Base-by-base conservation (phyloP, 2,329 filamentous ascomycete species). In the Furcasterigmium furcatum region DNA sequence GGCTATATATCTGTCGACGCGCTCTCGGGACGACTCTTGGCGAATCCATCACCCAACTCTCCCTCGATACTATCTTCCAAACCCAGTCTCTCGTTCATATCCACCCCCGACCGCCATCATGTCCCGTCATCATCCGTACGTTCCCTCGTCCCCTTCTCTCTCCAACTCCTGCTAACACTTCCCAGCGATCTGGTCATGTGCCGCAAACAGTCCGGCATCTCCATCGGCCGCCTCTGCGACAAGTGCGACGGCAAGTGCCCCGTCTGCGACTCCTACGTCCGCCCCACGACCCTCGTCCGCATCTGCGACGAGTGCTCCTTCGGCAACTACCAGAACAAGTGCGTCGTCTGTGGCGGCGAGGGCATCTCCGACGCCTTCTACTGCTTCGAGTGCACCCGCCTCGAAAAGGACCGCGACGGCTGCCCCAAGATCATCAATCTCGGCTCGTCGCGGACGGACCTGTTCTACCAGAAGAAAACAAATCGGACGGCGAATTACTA, bases 271-370 rank as follows among this genome's bases (percentile, higher is more conserved):
- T 95, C 89, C 50, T 99, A 99, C 80, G 94, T 99, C 53, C 91
- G 94, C 14, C 94, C 94, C 12, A 99, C 94, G 22, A 97, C 94
- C 9, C 85, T 97, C 46, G 94, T 95, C 50, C 90, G 92, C 62
- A 97, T 99, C 74, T 99, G 94, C 77, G 94, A 99, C 75, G 94
- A 99, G 73, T 99, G 94, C 78, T 91, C 88, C 65, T 99, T 99
- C 68, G 94, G 94, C 63, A 99, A 99, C 79, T 99, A 96, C 76
- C 94, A 97, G 74, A 99, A 99, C 76, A 99, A 99, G 71, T 99
- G 94, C 66, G 91, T 99, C 56, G 94, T 99, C 36, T 99, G 94
- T 70, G 94, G 94, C 65, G 94, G 94, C 58, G 94, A 97, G 72
- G 94, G 94, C 24, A 99, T 99, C 65, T 94, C 88, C 27, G 94